Evolutionary conservation across 495 filamentous ascomycete species (phyloP), one percentile per base, ranked within the genome.

Genomic region (Aspergillus panamensis): DNA sequence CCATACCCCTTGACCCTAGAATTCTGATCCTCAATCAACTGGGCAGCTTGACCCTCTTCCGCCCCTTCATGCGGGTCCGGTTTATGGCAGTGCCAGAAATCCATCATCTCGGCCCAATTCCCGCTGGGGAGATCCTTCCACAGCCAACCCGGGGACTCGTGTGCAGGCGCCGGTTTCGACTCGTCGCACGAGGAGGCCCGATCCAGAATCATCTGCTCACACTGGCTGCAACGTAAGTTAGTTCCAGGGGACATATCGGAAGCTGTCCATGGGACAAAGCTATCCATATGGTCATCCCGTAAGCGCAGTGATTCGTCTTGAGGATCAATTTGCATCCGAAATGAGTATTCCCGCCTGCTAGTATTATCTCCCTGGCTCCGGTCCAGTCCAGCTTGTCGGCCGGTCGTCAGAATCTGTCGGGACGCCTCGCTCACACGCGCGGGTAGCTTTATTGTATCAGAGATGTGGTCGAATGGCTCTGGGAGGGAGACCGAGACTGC

Each of bases 61-160:
- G 79, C 61, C n/a, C 63, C 63, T 21, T 71, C 68, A 37, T 80
- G 73, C 6, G 74, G 74, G 54, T 84, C 73, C 43, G 91, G 94
- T 67, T 97, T 97, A 69, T 98, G 94, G 67, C 94, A 99, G 71
- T 99, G 94, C 94, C 94, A 99, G 63, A 97, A 96, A 68, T 99
- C 94, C 94, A 99, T 99, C 95, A 97, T 97, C 71, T 99, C 94
- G 2, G 93, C 94, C 94, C 94, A 99, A 64, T 96, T 94, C 57
- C 92, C 91, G 62, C 90, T 96, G 1, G 94, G 94, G 5, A 98
- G 79, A 65, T 97, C 92, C 72, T 92, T 96, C 94, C 95, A 98
- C n/a, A 70, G 72, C 62, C 71, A 79, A 1, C 63, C 65, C 6
- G 16, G 16, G 13, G 32, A 9, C 25, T 25, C 5, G 13, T n/a